These are phyloP conservation scores for Neonectria hederae DNA, from an alignment of 2,329 filamentous ascomycete species.

Conservation along the genomic window DNA sequence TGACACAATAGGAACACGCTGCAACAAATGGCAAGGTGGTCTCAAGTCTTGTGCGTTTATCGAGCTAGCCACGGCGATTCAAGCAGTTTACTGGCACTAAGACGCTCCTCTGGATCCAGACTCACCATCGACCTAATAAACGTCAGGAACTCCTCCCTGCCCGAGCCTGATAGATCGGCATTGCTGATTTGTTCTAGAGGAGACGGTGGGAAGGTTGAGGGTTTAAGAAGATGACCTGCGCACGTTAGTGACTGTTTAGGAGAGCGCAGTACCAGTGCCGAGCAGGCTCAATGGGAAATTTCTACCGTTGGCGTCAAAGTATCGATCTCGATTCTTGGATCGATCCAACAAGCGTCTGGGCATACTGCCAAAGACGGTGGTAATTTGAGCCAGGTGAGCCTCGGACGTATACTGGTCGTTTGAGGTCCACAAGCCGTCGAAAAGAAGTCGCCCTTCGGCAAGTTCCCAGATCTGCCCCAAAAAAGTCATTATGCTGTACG, in stretches of 20 bases:
- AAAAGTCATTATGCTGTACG: background rate
- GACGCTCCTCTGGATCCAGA: background rate
- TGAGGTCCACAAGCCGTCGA: conserved; percentile 36
- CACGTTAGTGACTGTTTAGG: background rate
- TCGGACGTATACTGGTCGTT: conserved; percentile 31
- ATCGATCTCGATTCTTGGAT: background rate
- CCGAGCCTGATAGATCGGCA: background rate
- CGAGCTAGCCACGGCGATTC: background rate
- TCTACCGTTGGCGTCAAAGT: background rate
- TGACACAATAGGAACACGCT: background rate
- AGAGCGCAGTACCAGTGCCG: background rate
- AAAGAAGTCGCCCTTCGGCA: conserved; percentile 31
- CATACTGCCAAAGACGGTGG: conserved; percentile 31
- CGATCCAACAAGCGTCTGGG: conserved; percentile 50
- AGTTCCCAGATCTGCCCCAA: conserved; percentile 38
- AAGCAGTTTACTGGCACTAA: background rate
- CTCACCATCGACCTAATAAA: background rate
- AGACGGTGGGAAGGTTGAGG: background rate
- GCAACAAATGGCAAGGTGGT: background rate
- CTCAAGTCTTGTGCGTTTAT: background rate
- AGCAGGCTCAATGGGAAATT: background rate
- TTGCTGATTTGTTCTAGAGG: background rate
- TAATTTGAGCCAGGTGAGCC: conserved; percentile 42
- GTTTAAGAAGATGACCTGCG: background rate
- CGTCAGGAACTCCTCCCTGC: background rate